These are phyloP conservation scores for Parafenestella ontariensis DNA, from an alignment of 2,329 filamentous ascomycete species.

Conservation along the genomic window DNA sequence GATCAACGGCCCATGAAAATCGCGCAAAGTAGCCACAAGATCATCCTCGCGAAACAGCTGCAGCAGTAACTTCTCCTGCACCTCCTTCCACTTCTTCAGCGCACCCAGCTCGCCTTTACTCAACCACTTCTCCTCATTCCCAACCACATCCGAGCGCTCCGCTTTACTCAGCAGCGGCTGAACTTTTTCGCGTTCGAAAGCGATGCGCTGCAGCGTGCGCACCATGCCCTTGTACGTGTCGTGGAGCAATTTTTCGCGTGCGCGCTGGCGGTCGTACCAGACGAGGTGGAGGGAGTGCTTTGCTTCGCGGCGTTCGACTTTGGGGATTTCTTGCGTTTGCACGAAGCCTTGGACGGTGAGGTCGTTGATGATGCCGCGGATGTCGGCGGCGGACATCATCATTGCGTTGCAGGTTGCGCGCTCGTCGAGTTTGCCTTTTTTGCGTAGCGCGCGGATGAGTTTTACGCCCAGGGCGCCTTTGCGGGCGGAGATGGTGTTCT, in stretches of 20 bases:
- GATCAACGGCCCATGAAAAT: slow-evolving; percentile 55
- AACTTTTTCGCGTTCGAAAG: slow-evolving; percentile 75
- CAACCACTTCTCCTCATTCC: slow-evolving; percentile 81
- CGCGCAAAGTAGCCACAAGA: slow-evolving; percentile 80
- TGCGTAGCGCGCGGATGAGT: slow-evolving; percentile 82
- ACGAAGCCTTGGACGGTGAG: slow-evolving; percentile 88
- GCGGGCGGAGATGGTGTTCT: slow-evolving; percentile 78
- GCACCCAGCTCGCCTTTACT: slow-evolving; percentile 74
- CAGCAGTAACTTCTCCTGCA: slow-evolving; percentile 74
- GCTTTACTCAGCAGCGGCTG: slow-evolving; percentile 79
- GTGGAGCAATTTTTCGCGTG: slow-evolving; percentile 74
- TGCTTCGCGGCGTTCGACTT: slow-evolving; percentile 81
- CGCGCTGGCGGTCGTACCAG: slow-evolving; percentile 83
- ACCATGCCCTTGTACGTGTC: slow-evolving; percentile 91
- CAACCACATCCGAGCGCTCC: slow-evolving; percentile 84
- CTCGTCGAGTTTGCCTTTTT: slow-evolving; percentile 93
- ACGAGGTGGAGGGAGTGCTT: slow-evolving; percentile 89
- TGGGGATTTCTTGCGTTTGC: slow-evolving; percentile 92
- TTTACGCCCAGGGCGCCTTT: slow-evolving; percentile 80
- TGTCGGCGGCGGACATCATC: slow-evolving; percentile 83
- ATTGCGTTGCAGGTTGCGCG: slow-evolving; percentile 82
- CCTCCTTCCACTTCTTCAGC: slow-evolving; percentile 67
- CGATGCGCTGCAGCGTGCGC: slow-evolving; percentile 79
- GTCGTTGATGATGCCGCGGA: slow-evolving; percentile 82
- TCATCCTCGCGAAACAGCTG: slow-evolving; percentile 86